Percentiles rank a stretch among this genome's conserved stretches.
phyloP scores from a whole-genome alignment of 2,329 filamentous ascomycete species.

The Fusarium tricinctum region DNA sequence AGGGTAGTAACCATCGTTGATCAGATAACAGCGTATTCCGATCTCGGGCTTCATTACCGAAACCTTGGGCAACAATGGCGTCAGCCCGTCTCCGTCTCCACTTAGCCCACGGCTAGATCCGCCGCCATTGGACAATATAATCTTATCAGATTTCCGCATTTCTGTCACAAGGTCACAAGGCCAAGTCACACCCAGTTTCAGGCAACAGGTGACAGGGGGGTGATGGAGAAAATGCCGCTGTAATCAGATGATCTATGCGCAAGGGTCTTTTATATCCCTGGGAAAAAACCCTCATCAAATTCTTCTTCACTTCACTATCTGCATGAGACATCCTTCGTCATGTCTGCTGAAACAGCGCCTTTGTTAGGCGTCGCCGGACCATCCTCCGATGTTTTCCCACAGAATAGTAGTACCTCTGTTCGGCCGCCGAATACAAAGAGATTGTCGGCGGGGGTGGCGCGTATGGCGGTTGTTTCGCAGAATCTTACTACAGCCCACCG shows the following conservation, averaged over 20 bases:
- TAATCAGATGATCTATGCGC: conserved; percentile 22
- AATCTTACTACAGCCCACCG: conserved; percentile 63
- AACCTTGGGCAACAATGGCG: conserved; percentile 3
- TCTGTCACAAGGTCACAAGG: conserved; percentile 44
- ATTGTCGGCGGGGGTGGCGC: conserved; percentile 61
- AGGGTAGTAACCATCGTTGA: not conserved
- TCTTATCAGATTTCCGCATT: conserved; percentile 46
- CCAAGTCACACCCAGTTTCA: conserved; percentile 12
- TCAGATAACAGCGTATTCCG: not conserved
- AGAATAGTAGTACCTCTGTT: conserved; percentile 5
- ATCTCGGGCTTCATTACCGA: conserved; percentile 1
- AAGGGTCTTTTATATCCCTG: not conserved
- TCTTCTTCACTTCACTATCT: not conserved
- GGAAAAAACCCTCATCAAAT: not conserved
- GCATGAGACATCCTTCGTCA: not conserved
- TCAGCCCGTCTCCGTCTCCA: conserved; percentile 7
- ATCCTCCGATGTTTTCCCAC: not conserved
- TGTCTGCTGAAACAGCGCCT: conserved; percentile 36
- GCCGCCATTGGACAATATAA: conserved; percentile 41
- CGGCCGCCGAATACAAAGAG: conserved; percentile 18
- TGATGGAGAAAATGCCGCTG: not conserved
- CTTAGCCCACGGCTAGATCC: conserved; percentile 44
- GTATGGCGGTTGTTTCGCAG: conserved; percentile 64
- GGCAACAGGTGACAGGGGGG: conserved; percentile 17
- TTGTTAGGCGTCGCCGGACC: conserved; percentile 22